Base-by-base conservation (phyloP, 345 rosid species). In the Nephelium lappaceum region DNA sequence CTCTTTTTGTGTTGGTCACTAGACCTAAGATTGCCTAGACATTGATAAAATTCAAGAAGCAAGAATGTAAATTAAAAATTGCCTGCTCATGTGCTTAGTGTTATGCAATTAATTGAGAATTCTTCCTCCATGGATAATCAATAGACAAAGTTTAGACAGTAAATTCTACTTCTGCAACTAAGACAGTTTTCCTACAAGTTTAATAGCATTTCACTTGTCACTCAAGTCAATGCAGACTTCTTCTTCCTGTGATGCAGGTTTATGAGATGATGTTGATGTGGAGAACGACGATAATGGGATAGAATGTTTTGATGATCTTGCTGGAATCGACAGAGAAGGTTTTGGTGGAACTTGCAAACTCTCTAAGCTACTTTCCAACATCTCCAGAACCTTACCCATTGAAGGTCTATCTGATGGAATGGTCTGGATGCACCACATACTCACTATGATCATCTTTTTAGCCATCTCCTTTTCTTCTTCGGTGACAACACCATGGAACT, bases 381-480 rank as follows among this genome's bases (percentile, higher is more conserved):
- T 82, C 78, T 86, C 87, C n/a, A 86, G 43, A 0, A 73, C 86
- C 67, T 76, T 83, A 21, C 3, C 79, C 82, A 85, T 88, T 19
- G 89, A 70, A 47, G 89, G 89, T 69, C 90, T 84, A 36, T 85
- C 86, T 2, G 65, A 70, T 38, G 91, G 88, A 81, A 75, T 83
- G 18, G 84, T 83, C 51, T 86, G 90, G 55, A 86, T 83, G 76
- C 91, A 85, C 90, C 88, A 85, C 24, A 88, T 60, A 18, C 85
- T 84, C 57, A 88, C 83, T 2, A 82, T 18, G 2, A 81, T 76
- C 86, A 87, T 79, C 77, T 79, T 80, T 71, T 49, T 80, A 0
- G 62, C 83, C 11, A 53, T 21, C 73, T 62, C 66, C 21, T 69
- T 71, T 36, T 82, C 85, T 31, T 42, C 76, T 1, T 69, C 68